Evolutionary conservation across 1,284 basidiomycete genomes (phyloP), one percentile per base, ranked within the genome.

Genomic region (Volvariella volvacea): DNA sequence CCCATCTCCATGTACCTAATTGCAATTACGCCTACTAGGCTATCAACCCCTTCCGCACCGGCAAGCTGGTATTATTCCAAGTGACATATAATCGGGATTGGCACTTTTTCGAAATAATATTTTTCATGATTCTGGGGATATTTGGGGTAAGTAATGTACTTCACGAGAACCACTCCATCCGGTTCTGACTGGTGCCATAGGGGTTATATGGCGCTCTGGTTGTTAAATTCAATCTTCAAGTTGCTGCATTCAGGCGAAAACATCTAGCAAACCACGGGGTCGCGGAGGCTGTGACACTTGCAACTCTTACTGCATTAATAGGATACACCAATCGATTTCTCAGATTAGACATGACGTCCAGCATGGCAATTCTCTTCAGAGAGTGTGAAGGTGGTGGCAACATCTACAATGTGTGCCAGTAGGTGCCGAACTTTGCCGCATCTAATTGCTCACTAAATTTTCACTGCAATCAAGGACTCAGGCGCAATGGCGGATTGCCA

Each of bases 101-200:
- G 96, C 95, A 99, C 62, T 98, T 96, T 68, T 99, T 99, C 60
- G 96, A 98, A 62, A 91, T 99, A 44, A 83, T 95, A n/a, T 89
- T 94, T 62, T 97, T 93, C 66, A 74, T 98, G 43, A 76, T 99
- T 49, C 80, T 99, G 37, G 96, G 96, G 3, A 76, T 99, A 50
- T 98, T 99, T 61, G 96, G 96, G 30, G 92, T 93, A 57, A 50
- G 81, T 34, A 49, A 36, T 40, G 17, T 4, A 6, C 19, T 36
- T n/a, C 15, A 16, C 34, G n/a, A 6, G 6, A 6, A 20, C 34
- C 34, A 16, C 30, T 41, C 15, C 28, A 17, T 39, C 21, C 47
- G 51, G n/a, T 39, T 21, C 47, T 38, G 8, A 48, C n/a, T 32
- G 36, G 31, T 9, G 15, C 39, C 31, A 4, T 57, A 95, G 92